These are phyloP conservation scores for Zygosaccharomyces sapae DNA, from an alignment of 1,139 yeast genomes.

Conservation along the genomic window DNA sequence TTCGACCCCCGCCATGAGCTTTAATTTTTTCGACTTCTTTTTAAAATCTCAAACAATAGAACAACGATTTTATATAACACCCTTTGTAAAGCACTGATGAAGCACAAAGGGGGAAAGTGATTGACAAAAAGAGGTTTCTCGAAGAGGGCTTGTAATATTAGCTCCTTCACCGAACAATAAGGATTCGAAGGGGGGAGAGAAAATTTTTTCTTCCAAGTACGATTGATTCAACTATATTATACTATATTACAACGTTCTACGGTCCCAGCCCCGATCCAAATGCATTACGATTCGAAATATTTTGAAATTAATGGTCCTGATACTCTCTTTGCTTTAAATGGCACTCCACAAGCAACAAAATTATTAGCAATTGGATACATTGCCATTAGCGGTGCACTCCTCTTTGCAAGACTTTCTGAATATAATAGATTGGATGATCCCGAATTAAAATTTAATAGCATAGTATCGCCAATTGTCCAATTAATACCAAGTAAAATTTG, in stretches of 20 bases:
- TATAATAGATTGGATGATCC: constrained; percentile 26
- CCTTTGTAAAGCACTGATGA: background rate
- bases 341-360: constrained; percentile 43
- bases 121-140: too few species aligned
- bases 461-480: constrained; percentile 60
- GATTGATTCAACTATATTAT: too few species aligned
- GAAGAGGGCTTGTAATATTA: too few species aligned
- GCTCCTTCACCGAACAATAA: too few species aligned
- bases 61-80: background rate
- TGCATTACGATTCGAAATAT: constrained; percentile 21
- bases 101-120: too few species aligned
- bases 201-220: too few species aligned
- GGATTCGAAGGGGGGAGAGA: too few species aligned
- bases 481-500: constrained; percentile 62
- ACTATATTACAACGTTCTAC: background rate
- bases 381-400: constrained; percentile 35
- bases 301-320: constrained; percentile 26
- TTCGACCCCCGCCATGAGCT: constrained; percentile 59
- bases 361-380: constrained; percentile 35
- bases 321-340: constrained; percentile 18
- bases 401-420: constrained; percentile 33
- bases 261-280: constrained; percentile 2
- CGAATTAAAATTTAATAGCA: constrained; percentile 37
- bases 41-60: too few species aligned
- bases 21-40: constrained; percentile 8